Evolutionary conservation across 371 early-diverging fungal species (phyloP).

Genomic region (Rhizomucor miehei): DNA sequence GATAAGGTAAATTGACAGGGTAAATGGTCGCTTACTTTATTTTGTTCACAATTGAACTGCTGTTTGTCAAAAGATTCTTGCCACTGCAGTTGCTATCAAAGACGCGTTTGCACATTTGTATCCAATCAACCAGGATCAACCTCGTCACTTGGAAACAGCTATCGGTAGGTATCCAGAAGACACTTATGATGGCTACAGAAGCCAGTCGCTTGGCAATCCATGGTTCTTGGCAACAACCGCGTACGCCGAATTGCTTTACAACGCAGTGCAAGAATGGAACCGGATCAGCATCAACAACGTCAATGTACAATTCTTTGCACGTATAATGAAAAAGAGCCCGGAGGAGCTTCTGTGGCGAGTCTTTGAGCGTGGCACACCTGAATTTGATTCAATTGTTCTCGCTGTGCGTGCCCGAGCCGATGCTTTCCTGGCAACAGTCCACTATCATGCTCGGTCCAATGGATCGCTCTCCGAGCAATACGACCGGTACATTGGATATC

Average conservation of each 20-base stretch:
- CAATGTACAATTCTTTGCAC: conserved; percentile 37
- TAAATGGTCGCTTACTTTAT: too few species aligned
- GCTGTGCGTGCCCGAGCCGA: conserved; percentile 50
- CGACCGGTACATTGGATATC: conserved; percentile 50
- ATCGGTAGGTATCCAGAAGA: conserved; percentile 79
- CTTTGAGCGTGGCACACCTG: conserved; percentile 14
- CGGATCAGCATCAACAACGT: conserved; percentile 37
- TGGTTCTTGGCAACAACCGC: conserved; percentile 70
- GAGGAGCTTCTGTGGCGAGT: conserved; percentile 7
- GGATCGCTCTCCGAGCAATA: conserved; percentile 70
- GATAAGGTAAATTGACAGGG: conserved; percentile 22
- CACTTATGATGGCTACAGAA: conserved; percentile 61
- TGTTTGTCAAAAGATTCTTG: conserved; percentile 44
- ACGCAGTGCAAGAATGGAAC: conserved; percentile 34
- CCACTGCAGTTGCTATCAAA: conserved; percentile 49
- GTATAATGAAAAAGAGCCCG: conserved; percentile 8
- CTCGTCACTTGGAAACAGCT: conserved; percentile 34
- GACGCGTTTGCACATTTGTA: conserved; percentile 44
- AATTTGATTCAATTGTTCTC: conserved; percentile 20
- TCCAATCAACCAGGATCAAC: conserved; percentile 44
- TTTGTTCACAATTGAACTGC: too few species aligned
- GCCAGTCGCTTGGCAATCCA: conserved; percentile 61
- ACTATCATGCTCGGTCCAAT: conserved; percentile 49
- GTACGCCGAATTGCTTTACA: conserved; percentile 66
- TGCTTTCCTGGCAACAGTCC: conserved; percentile 51